A percentile compares a stretch with the other conserved stretches of the same genome.
Conservation (phyloP, 805 yeast genomes). For the Dipodascopsis tothii region DNA sequence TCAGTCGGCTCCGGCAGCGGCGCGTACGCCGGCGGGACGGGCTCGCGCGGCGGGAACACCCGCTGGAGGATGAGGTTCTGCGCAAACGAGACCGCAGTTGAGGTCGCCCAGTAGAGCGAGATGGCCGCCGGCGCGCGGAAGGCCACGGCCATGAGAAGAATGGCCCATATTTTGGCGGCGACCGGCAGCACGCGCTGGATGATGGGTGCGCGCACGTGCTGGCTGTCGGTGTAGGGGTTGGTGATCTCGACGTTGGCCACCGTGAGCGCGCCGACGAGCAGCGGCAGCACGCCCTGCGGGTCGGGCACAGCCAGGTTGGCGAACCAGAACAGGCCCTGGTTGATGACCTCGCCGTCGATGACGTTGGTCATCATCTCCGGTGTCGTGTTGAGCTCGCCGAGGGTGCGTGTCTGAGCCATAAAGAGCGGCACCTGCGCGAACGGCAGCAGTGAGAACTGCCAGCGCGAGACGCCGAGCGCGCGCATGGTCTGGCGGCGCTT, state of each 20-base stretch:
- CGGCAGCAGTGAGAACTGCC: neutral
- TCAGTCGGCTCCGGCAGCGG: constrained; percentile 5
- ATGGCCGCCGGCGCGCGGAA: constrained; percentile 77
- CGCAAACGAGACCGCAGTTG: constrained; percentile 64
- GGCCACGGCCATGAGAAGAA: constrained; percentile 74
- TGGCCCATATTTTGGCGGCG: constrained; percentile 57
- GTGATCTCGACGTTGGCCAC: constrained; percentile 51
- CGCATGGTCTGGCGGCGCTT: neutral
- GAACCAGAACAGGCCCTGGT: constrained; percentile 50
- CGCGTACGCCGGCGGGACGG: constrained; percentile 1
- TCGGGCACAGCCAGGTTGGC: constrained; percentile 53
- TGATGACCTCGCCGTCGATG: neutral
- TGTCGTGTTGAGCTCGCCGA: neutral
- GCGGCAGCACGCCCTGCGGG: constrained; percentile 58
- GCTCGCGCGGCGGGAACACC: constrained; percentile 3
- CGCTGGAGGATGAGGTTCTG: constrained; percentile 57
- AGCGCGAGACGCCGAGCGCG: neutral
- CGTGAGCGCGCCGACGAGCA: constrained; percentile 61
- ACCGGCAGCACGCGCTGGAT: neutral
- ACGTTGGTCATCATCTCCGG: neutral
- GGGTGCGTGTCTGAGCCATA: neutral
- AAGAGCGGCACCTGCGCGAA: neutral
- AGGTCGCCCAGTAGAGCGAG: constrained; percentile 76
- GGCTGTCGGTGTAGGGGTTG: constrained; percentile 36
- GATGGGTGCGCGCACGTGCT: constrained; percentile 36